Percentiles rank a stretch among this genome's conserved stretches.
These are phyloP conservation scores for Sphaerostilbella broomeana DNA, from an alignment of 2,329 filamentous ascomycete genomes.

Conservation along the genomic window DNA sequence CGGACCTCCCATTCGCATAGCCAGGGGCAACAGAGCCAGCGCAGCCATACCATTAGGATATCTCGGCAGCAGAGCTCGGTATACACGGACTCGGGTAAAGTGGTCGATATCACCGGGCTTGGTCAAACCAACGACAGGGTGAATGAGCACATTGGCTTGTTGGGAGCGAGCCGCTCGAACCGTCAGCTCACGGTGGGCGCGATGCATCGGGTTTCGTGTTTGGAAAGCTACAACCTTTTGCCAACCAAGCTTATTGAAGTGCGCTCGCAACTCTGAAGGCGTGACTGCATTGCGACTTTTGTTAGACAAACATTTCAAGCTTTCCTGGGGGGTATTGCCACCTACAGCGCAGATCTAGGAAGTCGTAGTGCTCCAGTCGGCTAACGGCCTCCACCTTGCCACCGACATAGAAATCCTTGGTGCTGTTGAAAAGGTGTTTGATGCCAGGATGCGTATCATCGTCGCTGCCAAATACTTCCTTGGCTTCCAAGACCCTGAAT, in stretches of 20 bases:
- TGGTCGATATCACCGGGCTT: slow-evolving; percentile 99
- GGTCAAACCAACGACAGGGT: slow-evolving; percentile 95
- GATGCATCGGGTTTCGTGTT: slow-evolving; percentile 98
- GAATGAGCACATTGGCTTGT: slow-evolving; percentile 97
- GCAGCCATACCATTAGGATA: slow-evolving; percentile 99
- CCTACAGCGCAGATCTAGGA: slow-evolving; percentile 89
- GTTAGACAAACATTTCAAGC: background rate
- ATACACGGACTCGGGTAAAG: slow-evolving; percentile 97
- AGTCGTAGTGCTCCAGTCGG: slow-evolving; percentile 97
- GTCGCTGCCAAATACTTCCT: slow-evolving; percentile 87
- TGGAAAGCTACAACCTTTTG: slow-evolving; percentile 97
- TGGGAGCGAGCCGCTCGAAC: slow-evolving; percentile 92
- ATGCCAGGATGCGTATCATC: slow-evolving; percentile 88
- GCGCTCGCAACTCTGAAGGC: slow-evolving; percentile 84
- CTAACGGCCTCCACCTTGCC: slow-evolving; percentile 95
- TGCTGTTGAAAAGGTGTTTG: slow-evolving; percentile 76
- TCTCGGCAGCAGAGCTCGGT: slow-evolving; percentile 90
- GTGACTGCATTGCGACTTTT: slow-evolving; percentile 52
- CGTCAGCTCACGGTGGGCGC: slow-evolving; percentile 94
- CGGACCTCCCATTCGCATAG: slow-evolving; percentile 98
- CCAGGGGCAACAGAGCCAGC: slow-evolving; percentile 85
- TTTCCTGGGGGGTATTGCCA: slow-evolving; percentile 9
- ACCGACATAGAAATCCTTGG: slow-evolving; percentile 85
- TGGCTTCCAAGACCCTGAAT: slow-evolving; percentile 78
- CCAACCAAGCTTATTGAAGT: slow-evolving; percentile 99